These are phyloP conservation scores for Cryptosporidium andersoni DNA, from an alignment of 169 alveolate species.

Conservation along the genomic window DNA sequence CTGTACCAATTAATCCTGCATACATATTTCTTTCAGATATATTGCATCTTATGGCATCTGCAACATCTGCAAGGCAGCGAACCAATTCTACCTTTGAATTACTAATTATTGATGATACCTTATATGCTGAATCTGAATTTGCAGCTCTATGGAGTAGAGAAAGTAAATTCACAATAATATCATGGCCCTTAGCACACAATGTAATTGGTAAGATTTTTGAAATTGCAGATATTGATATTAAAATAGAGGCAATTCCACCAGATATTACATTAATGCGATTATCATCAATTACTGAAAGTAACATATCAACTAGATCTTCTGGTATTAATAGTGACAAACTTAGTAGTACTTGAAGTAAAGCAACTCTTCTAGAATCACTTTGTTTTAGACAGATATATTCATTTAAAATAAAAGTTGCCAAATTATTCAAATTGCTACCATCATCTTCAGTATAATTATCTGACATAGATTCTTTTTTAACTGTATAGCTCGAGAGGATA, in stretches of 20 bases:
- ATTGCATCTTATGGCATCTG: conserved; percentile 62
- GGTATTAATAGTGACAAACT: conserved; percentile 57
- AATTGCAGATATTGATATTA: conserved; percentile 64
- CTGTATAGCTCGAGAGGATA: conserved; percentile 45
- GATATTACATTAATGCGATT: conserved; percentile 3
- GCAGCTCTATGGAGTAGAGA: conserved; percentile 57
- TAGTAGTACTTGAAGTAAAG: conserved; percentile 46
- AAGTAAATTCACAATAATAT: conserved; percentile 63
- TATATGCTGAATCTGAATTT: conserved; percentile 26
- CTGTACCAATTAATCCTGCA: conserved; percentile 71
- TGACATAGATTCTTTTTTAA: conserved; percentile 14
- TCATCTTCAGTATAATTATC: conserved; percentile 32
- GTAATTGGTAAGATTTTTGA: conserved; percentile 48
- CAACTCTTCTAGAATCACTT: conserved; percentile 65
- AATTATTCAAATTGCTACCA: conserved; percentile 17
- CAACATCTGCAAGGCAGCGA: conserved; percentile 68
- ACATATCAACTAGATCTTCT: conserved; percentile 28
- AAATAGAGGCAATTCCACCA: conserved; percentile 41
- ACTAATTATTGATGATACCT: background rate
- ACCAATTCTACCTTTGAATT: conserved; percentile 59
- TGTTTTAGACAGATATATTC: conserved; percentile 58
- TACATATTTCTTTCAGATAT: conserved; percentile 12
- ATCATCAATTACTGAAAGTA: conserved; percentile 38
- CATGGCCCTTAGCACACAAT: conserved; percentile 58
- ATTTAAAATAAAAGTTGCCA: conserved; percentile 34